phyloP scores from a whole-genome alignment of 768 basidiomycete species.

The Fomitopsis serialis region DNA sequence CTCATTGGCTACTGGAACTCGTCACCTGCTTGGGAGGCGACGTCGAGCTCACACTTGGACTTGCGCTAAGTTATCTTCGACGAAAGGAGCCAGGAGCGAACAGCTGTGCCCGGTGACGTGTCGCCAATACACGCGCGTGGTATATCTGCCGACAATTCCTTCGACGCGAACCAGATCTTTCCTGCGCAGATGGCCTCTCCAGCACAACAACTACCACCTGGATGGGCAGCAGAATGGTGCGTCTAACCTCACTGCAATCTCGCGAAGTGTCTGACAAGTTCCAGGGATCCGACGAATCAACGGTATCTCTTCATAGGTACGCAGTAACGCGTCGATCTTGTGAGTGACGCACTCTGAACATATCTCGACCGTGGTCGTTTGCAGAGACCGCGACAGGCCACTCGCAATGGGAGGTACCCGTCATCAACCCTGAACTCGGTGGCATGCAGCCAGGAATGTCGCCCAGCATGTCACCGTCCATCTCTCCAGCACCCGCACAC shows the following conservation, averaged over 20 bases:
- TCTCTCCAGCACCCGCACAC: conserved; percentile 36
- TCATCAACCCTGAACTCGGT: conserved; percentile 27
- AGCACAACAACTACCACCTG: conserved; percentile 75
- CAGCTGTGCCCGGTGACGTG: background rate
- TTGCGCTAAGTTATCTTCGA: too few relatives aligned
- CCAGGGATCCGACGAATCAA: conserved; percentile 76
- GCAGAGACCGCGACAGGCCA: conserved; percentile 79
- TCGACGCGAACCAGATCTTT: conserved; percentile 8
- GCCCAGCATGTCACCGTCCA: conserved; percentile 36
- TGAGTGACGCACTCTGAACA: background rate
- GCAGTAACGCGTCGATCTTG: conserved; percentile 22
- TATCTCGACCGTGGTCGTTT: conserved; percentile 7
- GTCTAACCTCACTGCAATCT: conserved; percentile 15
- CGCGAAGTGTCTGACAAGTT: conserved; percentile 11
- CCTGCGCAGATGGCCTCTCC: conserved; percentile 36
- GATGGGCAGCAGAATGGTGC: conserved; percentile 93
- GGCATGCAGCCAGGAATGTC: conserved; percentile 6
- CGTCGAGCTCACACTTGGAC: too few relatives aligned
- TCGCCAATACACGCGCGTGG: background rate
- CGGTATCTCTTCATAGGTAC: conserved; percentile 87
- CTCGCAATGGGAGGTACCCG: conserved; percentile 86
- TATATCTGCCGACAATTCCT: conserved; percentile 3
- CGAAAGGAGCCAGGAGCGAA: too few relatives aligned
- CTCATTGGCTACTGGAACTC: too few relatives aligned
- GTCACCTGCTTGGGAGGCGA: too few relatives aligned